These are phyloP conservation scores for Globisporangium rhizosaccharum DNA, from an alignment of 352 stramenopile species.

Conservation along the genomic window DNA sequence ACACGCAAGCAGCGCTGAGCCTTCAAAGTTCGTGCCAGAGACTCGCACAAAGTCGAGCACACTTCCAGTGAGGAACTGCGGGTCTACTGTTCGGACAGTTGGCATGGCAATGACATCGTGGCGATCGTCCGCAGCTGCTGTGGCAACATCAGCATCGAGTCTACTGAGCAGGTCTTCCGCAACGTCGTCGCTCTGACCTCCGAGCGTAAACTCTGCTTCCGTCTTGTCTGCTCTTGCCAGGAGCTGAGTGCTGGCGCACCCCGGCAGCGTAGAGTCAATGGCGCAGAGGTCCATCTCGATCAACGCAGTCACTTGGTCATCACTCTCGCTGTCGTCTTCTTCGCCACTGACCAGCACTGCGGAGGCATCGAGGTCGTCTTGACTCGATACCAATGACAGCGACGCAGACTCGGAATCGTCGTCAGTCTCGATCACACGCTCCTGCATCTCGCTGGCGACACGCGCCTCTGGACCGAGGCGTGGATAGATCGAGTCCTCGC, in stretches of 20 bases:
- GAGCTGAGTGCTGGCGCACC: neutral
- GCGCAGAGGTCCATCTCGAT: neutral
- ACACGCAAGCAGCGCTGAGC: conserved; percentile 35
- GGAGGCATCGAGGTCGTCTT: neutral
- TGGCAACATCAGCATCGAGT: neutral
- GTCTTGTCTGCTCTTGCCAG: too few relatives aligned
- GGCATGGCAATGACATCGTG: conserved; percentile 2
- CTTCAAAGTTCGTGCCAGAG: conserved; percentile 29
- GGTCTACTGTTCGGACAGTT: conserved; percentile 1
- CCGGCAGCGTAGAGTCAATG: neutral
- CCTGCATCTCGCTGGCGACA: neutral
- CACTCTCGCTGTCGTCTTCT: neutral
- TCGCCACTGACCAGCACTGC: neutral
- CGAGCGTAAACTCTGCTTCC: too few relatives aligned
- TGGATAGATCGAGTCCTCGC: neutral
- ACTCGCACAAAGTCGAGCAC: conserved; percentile 15
- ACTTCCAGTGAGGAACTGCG: conserved; percentile 10
- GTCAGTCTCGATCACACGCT: neutral
- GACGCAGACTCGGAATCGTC: neutral
- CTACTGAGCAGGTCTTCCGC: neutral
- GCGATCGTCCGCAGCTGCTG: neutral
- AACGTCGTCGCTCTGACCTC: too few relatives aligned
- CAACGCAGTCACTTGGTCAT: neutral
- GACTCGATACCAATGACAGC: neutral
- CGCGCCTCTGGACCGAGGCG: neutral